A percentile compares a stretch with the other conserved stretches of the same genome.
phyloP scores from a whole-genome alignment of 306 rosid species.

The Casuarina cunninghamiana region DNA sequence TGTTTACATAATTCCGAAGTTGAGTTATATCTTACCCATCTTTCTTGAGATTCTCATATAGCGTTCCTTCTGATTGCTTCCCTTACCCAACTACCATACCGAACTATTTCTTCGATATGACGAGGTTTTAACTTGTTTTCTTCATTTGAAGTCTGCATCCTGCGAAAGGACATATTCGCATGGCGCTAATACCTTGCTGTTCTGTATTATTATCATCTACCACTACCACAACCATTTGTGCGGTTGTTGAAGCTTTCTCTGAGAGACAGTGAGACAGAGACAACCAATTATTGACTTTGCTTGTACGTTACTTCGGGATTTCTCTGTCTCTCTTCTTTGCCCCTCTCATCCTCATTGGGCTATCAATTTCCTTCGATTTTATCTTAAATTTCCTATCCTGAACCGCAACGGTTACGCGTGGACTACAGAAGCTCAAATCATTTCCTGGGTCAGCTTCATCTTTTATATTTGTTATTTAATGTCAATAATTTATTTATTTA shows the following conservation, averaged over 20 bases:
- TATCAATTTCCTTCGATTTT: not conserved
- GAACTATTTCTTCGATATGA: too few relatives aligned
- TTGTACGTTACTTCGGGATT: slow-evolving; percentile 16
- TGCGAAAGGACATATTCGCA: too few relatives aligned
- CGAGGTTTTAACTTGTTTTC: too few relatives aligned
- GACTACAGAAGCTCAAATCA: not conserved
- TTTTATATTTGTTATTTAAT: not conserved
- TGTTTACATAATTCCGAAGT: not conserved
- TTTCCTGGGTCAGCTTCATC: not conserved
- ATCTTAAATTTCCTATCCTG: too few relatives aligned
- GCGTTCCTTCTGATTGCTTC: not conserved
- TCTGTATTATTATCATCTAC: not conserved
- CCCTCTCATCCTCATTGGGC: not conserved
- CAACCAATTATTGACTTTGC: slow-evolving; percentile 27
- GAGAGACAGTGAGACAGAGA: slow-evolving; percentile 4
- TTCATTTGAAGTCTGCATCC: too few relatives aligned
- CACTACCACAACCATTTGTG: not conserved
- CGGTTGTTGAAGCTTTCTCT: not conserved
- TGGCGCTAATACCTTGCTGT: not conserved
- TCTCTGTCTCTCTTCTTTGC: not conserved
- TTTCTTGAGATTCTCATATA: not conserved
- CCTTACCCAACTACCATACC: not conserved
- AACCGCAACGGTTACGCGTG: not conserved
- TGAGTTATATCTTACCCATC: not conserved
- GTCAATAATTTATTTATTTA: not conserved